Conservation (phyloP, 495 filamentous ascomycete genomes). For the Xylaria palmicola region DNA sequence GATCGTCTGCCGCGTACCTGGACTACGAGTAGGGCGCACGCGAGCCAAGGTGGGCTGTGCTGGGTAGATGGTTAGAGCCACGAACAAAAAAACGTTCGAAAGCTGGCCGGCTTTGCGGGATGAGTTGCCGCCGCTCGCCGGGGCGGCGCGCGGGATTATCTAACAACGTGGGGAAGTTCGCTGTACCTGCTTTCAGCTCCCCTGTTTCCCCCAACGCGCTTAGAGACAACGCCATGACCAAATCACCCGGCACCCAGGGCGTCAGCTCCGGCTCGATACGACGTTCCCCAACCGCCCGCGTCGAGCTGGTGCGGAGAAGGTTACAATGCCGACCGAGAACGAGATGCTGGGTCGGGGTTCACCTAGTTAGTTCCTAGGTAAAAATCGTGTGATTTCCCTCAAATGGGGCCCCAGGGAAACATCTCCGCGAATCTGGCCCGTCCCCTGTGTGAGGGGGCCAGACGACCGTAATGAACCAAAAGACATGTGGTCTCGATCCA, state of each 20-base stretch:
- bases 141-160: no score
- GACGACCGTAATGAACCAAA: not conserved
- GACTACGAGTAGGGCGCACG: no score
- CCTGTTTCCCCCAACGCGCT: not conserved
- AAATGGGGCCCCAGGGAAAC: not conserved
- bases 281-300: not conserved
- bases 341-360: not conserved
- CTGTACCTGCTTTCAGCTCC: not conserved
- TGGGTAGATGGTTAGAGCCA: no score
- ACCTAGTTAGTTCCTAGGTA: no score
- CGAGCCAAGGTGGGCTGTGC: not conserved
- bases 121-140: slow-evolving; percentile 3
- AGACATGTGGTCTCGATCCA: not conserved
- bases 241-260: not conserved
- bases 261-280: not conserved
- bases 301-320: slow-evolving; percentile 6
- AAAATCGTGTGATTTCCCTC: no score
- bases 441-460: not conserved
- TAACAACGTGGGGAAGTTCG: not conserved
- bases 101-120: slow-evolving; percentile 7
- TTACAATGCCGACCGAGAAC: not conserved
- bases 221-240: not conserved
- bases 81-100: no score
- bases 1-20: not conserved
- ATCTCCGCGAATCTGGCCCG: not conserved